These are phyloP conservation scores for Cyclotella atomus DNA, from an alignment of 108 stramenopile species.

Conservation along the genomic window DNA sequence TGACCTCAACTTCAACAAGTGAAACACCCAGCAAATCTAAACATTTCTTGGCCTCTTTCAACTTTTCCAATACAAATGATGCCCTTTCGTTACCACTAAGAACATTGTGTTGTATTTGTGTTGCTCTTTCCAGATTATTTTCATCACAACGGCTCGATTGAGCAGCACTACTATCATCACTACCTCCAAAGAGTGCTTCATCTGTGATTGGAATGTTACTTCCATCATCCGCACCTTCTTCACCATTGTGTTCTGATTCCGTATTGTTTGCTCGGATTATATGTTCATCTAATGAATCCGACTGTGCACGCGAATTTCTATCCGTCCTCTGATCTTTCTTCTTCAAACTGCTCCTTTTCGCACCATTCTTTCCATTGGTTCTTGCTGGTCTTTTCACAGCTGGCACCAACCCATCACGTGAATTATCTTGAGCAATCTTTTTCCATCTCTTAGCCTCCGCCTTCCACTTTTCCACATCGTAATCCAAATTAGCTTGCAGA, in stretches of 20 bases:
- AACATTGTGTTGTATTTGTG: background rate
- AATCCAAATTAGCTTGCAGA: slow-evolving; percentile 69
- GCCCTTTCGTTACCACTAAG: slow-evolving; percentile 2
- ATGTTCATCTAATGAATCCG: background rate
- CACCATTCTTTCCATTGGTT: slow-evolving; percentile 1
- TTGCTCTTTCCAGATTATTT: background rate
- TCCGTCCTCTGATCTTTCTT: too few relatives aligned
- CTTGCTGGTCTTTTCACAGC: too few relatives aligned
- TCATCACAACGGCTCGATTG: background rate
- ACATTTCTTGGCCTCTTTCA: slow-evolving; percentile 41
- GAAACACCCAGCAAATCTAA: slow-evolving; percentile 56
- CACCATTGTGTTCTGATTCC: background rate
- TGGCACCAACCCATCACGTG: too few relatives aligned
- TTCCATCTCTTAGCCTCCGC: slow-evolving; percentile 48
- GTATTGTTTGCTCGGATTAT: background rate
- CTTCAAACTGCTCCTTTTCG: background rate
- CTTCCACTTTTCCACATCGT: slow-evolving; percentile 80
- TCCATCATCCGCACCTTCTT: slow-evolving; percentile 13
- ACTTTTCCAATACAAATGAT: slow-evolving; percentile 15
- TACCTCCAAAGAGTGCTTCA: slow-evolving; percentile 41
- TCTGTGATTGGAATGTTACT: slow-evolving; percentile 42
- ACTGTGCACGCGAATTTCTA: too few relatives aligned
- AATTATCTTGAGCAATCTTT: background rate
- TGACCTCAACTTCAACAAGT: slow-evolving; percentile 51
- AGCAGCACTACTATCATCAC: slow-evolving; percentile 19